Conservation (phyloP, 2,329 filamentous ascomycete species). For the Nothophaeocryptopus gaeumannii region DNA sequence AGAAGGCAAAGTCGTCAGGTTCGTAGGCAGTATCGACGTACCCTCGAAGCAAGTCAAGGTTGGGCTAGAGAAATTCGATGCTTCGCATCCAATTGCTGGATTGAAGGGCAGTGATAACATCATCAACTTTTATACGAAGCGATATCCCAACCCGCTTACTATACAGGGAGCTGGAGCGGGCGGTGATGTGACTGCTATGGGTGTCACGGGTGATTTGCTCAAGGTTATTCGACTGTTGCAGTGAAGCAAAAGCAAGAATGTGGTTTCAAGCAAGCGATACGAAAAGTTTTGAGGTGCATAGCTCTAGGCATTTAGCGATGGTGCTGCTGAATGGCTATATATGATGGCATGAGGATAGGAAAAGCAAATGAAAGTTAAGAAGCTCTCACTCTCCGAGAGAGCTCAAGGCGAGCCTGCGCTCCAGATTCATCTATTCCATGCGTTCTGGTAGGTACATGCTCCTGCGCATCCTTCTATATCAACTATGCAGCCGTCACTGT, state of each 20-base stretch:
- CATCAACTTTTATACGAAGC: slow-evolving; percentile 95
- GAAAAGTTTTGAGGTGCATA: neutral
- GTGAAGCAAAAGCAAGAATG: slow-evolving; percentile 2
- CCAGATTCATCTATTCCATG: too few species aligned
- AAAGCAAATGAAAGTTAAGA: too few species aligned
- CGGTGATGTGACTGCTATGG: slow-evolving; percentile 95
- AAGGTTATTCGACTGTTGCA: slow-evolving; percentile 75
- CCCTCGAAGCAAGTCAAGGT: slow-evolving; percentile 80
- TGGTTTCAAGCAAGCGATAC: too few species aligned
- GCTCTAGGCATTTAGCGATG: too few species aligned
- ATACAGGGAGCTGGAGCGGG: slow-evolving; percentile 90
- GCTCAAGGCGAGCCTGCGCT: too few species aligned
- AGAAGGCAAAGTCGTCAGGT: slow-evolving; percentile 87
- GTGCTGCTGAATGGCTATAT: too few species aligned
- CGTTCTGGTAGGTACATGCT: too few species aligned
- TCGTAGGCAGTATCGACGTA: slow-evolving; percentile 90
- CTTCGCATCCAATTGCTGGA: slow-evolving; percentile 84
- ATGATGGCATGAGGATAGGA: too few species aligned
- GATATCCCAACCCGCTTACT: slow-evolving; percentile 92
- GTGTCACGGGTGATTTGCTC: slow-evolving; percentile 87
- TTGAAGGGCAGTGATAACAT: slow-evolving; percentile 98
- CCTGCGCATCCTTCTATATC: too few species aligned
- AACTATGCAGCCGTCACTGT: too few species aligned
- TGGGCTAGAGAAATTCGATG: slow-evolving; percentile 78
- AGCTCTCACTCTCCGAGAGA: too few species aligned